Conservation (phyloP, 257 asterid genomes). For the Penstemon davidsonii region DNA sequence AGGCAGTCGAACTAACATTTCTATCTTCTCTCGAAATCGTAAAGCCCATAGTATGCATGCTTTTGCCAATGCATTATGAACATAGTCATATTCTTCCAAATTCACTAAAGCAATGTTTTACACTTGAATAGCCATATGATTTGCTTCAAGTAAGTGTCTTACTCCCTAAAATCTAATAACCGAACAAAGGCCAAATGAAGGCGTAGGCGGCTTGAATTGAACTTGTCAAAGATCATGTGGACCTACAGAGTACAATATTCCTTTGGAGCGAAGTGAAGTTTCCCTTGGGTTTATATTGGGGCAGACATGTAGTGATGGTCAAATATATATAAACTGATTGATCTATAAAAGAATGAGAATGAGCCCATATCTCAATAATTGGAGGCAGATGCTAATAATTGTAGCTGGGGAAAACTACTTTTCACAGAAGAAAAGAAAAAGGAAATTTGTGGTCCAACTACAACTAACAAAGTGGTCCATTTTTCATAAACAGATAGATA, state of each 20-base stretch:
- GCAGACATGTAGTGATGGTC: slow-evolving; percentile 13
- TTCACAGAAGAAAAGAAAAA: slow-evolving; percentile 31
- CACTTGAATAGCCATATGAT: no score
- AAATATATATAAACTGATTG: neutral
- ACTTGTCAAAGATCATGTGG: neutral
- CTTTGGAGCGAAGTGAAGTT: slow-evolving; percentile 10
- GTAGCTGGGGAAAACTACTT: slow-evolving; percentile 39
- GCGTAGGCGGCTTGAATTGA: no score
- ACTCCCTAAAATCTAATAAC: no score
- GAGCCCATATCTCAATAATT: slow-evolving; percentile 33
- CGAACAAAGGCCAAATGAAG: no score
- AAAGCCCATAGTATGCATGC: no score
- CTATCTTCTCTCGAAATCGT: no score
- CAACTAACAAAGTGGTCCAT: slow-evolving; percentile 50
- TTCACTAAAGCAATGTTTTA: no score
- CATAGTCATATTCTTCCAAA: no score
- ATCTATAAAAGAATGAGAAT: slow-evolving; percentile 23
- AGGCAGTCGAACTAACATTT: no score
- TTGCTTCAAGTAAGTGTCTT: no score
- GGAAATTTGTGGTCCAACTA: slow-evolving; percentile 53
- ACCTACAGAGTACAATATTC: neutral
- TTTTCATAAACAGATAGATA: slow-evolving; percentile 27
- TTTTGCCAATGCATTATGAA: no score
- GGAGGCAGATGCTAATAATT: slow-evolving; percentile 29
- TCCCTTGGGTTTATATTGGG: slow-evolving; percentile 17